phyloP scores from a whole-genome alignment of 2,329 filamentous ascomycete species.

The Aspergillus spinulosporus region DNA sequence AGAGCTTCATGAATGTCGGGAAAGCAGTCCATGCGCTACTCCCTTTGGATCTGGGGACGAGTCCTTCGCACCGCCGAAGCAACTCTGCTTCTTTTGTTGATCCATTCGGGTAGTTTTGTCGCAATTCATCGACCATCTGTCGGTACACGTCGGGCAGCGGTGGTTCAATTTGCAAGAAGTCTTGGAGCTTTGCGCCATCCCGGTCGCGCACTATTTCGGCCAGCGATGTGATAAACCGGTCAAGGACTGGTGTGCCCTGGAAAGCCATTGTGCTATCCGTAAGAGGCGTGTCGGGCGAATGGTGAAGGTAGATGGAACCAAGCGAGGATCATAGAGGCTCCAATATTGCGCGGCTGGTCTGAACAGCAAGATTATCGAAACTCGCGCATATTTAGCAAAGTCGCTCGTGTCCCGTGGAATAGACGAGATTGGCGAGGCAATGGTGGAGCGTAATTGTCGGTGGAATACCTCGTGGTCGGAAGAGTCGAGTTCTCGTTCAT shows the following conservation, averaged over 20 bases:
- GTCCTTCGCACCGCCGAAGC: constrained; percentile 59
- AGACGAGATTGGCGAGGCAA: background rate
- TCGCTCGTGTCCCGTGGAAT: background rate
- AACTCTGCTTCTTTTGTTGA: constrained; percentile 57
- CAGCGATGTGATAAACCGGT: constrained; percentile 68
- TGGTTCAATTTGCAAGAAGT: constrained; percentile 74
- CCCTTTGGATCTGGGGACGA: constrained; percentile 64
- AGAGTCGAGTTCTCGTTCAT: background rate
- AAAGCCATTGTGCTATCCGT: constrained; percentile 23
- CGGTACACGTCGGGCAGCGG: constrained; percentile 67
- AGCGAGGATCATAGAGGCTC: constrained; percentile 6
- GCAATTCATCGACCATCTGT: constrained; percentile 67
- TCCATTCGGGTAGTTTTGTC: constrained; percentile 55
- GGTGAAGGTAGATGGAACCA: background rate
- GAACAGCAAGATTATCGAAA: background rate
- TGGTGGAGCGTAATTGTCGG: too few relatives aligned
- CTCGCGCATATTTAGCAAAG: background rate
- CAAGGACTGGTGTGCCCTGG: constrained; percentile 59
- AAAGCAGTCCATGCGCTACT: constrained; percentile 74
- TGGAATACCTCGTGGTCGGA: background rate
- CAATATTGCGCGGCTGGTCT: background rate
- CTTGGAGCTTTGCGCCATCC: constrained; percentile 65
- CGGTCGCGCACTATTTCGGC: constrained; percentile 61
- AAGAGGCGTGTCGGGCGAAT: constrained; percentile 1
- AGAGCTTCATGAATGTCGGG: constrained; percentile 75